Evolutionary conservation across 257 asterid species (phyloP).

Genomic region (Petunia axillaris): DNA sequence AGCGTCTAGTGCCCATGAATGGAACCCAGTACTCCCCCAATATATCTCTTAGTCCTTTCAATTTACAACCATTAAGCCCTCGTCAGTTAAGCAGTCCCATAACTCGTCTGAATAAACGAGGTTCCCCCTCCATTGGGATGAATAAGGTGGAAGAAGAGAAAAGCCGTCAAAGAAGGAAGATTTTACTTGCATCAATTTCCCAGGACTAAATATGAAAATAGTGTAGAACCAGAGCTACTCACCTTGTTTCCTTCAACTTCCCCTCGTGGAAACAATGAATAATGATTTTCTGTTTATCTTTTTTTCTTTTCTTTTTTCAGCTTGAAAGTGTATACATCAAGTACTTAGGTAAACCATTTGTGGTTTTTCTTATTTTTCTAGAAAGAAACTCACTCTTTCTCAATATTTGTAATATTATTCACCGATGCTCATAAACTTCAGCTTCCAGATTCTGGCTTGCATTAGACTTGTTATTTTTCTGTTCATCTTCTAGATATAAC

Average conservation of each 20-base stretch:
- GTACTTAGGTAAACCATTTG: no score
- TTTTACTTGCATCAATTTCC: slow-evolving; percentile 41
- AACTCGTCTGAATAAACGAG: slow-evolving; percentile 31
- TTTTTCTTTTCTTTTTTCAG: neutral
- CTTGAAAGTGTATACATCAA: neutral
- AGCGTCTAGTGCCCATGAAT: no score
- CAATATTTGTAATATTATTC: no score
- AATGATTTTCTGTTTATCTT: neutral
- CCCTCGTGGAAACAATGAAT: slow-evolving; percentile 18
- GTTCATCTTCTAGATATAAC: no score
- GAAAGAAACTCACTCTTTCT: no score
- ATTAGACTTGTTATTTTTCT: no score
- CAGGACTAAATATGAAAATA: slow-evolving; percentile 30
- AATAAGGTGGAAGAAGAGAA: slow-evolving; percentile 37
- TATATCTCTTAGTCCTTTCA: no score
- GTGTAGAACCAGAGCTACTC: slow-evolving; percentile 42
- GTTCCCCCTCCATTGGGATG: slow-evolving; percentile 29
- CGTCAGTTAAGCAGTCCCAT: neutral
- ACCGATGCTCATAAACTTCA: no score
- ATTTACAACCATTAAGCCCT: no score
- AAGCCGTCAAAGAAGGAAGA: slow-evolving; percentile 39
- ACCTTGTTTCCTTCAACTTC: slow-evolving; percentile 43
- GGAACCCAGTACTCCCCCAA: no score
- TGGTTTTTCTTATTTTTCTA: no score
- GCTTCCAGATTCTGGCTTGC: no score